Conservation (phyloP, 2,329 filamentous ascomycete genomes). For the Xylariomycetidae sp. region DNA sequence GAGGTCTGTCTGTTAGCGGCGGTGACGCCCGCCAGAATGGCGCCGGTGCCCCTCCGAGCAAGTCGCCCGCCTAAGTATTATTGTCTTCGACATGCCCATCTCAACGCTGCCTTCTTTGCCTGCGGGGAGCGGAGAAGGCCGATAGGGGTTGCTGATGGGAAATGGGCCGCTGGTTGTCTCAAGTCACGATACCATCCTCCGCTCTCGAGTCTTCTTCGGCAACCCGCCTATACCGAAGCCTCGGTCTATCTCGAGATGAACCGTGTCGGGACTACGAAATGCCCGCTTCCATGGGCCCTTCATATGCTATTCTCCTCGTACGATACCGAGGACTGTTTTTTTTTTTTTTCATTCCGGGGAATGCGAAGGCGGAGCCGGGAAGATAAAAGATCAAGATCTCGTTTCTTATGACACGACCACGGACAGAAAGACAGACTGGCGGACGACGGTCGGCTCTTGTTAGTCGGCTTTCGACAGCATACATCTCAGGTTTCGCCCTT, state of each 20-base stretch:
- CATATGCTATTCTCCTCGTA: no score
- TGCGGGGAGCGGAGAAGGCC: no score
- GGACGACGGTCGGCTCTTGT: slow-evolving; percentile 15
- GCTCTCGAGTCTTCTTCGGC: no score
- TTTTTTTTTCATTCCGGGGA: slow-evolving; percentile 16
- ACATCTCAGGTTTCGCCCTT: slow-evolving; percentile 23
- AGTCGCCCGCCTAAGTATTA: slow-evolving; percentile 55
- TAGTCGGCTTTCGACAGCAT: slow-evolving; percentile 10
- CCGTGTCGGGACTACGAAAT: no score
- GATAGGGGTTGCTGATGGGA: no score
- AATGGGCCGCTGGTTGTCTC: no score
- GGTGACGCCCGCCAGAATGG: slow-evolving; percentile 59
- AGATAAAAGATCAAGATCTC: slow-evolving; percentile 30
- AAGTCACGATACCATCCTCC: no score
- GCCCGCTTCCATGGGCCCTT: no score
- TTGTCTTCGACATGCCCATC: slow-evolving; percentile 9
- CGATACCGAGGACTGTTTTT: not conserved
- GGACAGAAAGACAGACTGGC: slow-evolving; percentile 16
- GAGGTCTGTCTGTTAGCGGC: slow-evolving; percentile 64
- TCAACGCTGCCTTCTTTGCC: no score
- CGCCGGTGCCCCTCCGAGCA: slow-evolving; percentile 48
- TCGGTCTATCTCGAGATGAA: no score
- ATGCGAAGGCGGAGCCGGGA: slow-evolving; percentile 34
- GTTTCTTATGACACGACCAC: slow-evolving; percentile 19
- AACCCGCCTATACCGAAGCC: no score